Base-by-base conservation (phyloP, 345 rosid species). In the Xanthoceras sorbifolium region DNA sequence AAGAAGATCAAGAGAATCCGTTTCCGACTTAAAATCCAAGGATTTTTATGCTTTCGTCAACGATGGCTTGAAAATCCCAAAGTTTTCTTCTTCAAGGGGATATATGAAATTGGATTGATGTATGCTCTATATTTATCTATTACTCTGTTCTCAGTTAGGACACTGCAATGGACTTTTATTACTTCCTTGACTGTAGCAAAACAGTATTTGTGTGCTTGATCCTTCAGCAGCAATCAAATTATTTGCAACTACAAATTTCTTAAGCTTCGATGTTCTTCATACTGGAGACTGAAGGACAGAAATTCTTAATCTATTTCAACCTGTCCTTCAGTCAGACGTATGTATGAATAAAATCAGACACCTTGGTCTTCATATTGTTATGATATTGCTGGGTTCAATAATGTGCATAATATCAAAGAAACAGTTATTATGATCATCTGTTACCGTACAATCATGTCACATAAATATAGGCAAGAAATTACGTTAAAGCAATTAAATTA, bases 11-110 rank as follows among this genome's bases (percentile, higher is more conserved):
- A 76, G 80, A 86, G 81, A 78, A 77, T 89, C 61, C 91, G 84
- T 70, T 89, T 79, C 74, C 85, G 90, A 36, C 84, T 94, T 57
- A 94, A 84, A 86, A 87, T 91, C 67, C 89, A 83, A 9, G 93
- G 93, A 6, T 89, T 89, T 83, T 65, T 69, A 52, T 89, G 89
- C 54, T 88, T 94, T 76, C 86, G 78, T 34, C 84, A 83, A 66
- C 84, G 84, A 69, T 92, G 89, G 91, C n/a, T 78, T 86, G 66
- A 82, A 77, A 70, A 38, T 87, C 64, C 84, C 93, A 23, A 95
- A 81, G 69, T 87, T 89, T 72, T 87, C 85, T 67, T 85, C 96
- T 28, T 70, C 89, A 67, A 62, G 59, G 72, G 71, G 81, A 79
- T 89, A 95, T 77, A 82, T 78, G 10, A 90, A 86, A 82, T 34